These are phyloP conservation scores for Cryptococcus deneoformans DNA, from an alignment of 1,284 basidiomycete species.

Conservation along the genomic window DNA sequence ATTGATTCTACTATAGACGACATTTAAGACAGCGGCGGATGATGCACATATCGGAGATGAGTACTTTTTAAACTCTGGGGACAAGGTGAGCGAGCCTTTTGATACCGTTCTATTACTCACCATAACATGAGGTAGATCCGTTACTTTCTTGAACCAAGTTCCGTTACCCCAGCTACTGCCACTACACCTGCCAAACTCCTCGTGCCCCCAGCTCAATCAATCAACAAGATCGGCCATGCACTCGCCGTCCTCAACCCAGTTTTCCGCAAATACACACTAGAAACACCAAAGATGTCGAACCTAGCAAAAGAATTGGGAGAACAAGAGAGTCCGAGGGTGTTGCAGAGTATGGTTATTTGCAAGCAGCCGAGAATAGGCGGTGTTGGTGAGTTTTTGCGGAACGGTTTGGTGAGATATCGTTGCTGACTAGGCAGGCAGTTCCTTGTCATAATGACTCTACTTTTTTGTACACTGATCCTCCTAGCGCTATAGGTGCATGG, in stretches of 20 bases:
- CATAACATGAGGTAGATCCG: conserved; percentile 31
- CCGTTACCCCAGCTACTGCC: conserved; percentile 27
- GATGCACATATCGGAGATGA: conserved; percentile 66
- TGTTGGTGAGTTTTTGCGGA: conserved; percentile 59
- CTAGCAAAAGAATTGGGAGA: conserved; percentile 72
- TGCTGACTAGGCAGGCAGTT: conserved; percentile 51
- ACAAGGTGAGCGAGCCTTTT: conserved; percentile 66
- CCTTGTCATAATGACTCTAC: conserved; percentile 57
- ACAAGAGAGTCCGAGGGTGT: conserved; percentile 77
- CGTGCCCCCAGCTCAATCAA: conserved; percentile 64
- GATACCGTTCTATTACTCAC: conserved; percentile 60
- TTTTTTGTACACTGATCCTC: conserved; percentile 79
- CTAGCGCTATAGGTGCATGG: conserved; percentile 91
- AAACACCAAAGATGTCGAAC: conserved; percentile 64
- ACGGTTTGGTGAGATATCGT: not conserved
- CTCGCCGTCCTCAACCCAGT: conserved; percentile 79
- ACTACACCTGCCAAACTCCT: conserved; percentile 57
- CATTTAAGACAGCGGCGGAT: conserved; percentile 76
- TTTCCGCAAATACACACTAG: conserved; percentile 72
- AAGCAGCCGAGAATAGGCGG: conserved; percentile 88
- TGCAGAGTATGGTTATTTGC: conserved; percentile 94
- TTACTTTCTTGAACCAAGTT: conserved; percentile 47
- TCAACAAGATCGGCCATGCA: conserved; percentile 58
- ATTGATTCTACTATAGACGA: conserved; percentile 59
- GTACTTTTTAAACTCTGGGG: conserved; percentile 86